Evolutionary conservation across 1,284 basidiomycete genomes (phyloP), one percentile per base, ranked within the genome.

Genomic region (Somion occarium): DNA sequence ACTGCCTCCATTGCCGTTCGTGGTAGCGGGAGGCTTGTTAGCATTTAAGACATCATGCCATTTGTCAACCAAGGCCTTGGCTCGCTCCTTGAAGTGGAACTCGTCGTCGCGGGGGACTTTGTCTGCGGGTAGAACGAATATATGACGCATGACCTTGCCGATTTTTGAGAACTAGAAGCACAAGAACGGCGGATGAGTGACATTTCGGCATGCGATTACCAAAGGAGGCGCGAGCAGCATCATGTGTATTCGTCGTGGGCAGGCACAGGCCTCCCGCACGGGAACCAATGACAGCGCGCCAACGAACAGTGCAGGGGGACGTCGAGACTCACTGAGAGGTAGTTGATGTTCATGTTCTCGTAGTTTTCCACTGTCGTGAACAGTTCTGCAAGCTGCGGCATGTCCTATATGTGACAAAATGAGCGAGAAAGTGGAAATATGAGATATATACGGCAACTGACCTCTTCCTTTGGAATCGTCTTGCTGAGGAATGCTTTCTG

Each of bases 81-180:
- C 86, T 45, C 95, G 86, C 23, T 85, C 79, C 50, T 85, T 85
- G 78, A 98, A 95, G 59, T 89, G 79, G 76, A 86, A 92, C 65
- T 96, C 85, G 34, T 82, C 85, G 63, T 98, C 88, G 51, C 84
- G 76, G 12, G 95, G 93, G 22, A 97, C 84, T 63, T 76, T 80
- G 19, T 79, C 78, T 38, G 72, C 72, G 18, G 72, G 56, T 19
- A 95, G 76, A 25, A 83, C 78, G 42, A 89, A 79, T 61, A 98
- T 95, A 70, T 93, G 91, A 64, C 93, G 91, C 91, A 98, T 95
- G 48, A 99, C 95, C 72, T 98, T 98, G 71, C 91, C 93, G 64
- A 98, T 97, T 77, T 98, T 98, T 56, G 95, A 95, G 74, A 85
- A 88, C 83, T 93, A 25, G 26, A 51, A 24, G 46, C 5, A 27